A percentile compares a stretch with the other conserved stretches of the same genome.
Evolutionary conservation across 805 yeast species (phyloP).

Genomic region (Ogataea dorogensis): DNA sequence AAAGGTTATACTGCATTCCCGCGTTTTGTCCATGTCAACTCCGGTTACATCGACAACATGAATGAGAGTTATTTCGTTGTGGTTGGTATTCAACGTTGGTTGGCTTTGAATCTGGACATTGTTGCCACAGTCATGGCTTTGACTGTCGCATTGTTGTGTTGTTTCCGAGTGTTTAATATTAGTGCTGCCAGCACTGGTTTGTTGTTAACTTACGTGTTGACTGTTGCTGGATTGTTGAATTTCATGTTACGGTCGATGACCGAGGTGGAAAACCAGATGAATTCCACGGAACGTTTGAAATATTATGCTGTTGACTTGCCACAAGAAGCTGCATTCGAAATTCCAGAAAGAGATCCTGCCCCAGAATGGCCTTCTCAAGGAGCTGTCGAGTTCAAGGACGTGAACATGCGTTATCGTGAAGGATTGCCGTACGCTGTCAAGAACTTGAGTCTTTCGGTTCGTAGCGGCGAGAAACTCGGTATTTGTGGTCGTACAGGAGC

Average conservation of each 20-base stretch:
- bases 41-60: conserved; percentile 52
- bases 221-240: conserved; percentile 54
- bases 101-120: conserved; percentile 53
- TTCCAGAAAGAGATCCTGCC: conserved; percentile 41
- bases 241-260: conserved; percentile 58
- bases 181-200: conserved; percentile 63
- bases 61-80: conserved; percentile 63
- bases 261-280: conserved; percentile 76
- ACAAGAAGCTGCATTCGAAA: conserved; percentile 63
- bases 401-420: conserved; percentile 54
- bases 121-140: conserved; percentile 43
- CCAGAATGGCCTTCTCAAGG: conserved; percentile 52
- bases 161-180: conserved; percentile 55
- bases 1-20: conserved; percentile 47
- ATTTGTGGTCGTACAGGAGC: conserved; percentile 91
- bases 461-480: conserved; percentile 67
- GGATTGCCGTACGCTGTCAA: conserved; percentile 60
- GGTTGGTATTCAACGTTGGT: conserved; percentile 63
- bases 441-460: conserved; percentile 41
- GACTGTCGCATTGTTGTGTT: conserved; percentile 55
- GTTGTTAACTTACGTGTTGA: conserved; percentile 56
- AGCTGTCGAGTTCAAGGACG: conserved; percentile 45
- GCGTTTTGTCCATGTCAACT: conserved; percentile 49
- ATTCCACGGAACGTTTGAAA: conserved; percentile 71
- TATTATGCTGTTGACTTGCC: conserved; percentile 61